Evolutionary conservation across 2,329 filamentous ascomycete species (phyloP).

Genomic region (Penicillium sp.): DNA sequence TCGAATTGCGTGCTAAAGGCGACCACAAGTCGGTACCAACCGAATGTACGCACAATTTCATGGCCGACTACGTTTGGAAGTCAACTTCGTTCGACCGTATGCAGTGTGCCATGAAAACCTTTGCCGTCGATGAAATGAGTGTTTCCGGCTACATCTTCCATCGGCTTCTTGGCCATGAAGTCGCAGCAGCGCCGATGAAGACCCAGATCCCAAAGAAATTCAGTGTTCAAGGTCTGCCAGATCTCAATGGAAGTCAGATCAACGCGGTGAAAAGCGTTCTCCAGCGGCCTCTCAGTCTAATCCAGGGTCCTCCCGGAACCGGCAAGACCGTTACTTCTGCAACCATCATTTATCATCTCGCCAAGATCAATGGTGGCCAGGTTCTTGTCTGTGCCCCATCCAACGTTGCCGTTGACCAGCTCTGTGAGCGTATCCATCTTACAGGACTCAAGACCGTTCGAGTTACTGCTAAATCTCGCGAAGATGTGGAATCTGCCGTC

Average conservation of each 20-base stretch:
- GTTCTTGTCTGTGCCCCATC: constrained; percentile 96
- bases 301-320: constrained; percentile 93
- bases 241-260: constrained; percentile 93
- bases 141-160: constrained; percentile 99
- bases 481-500: constrained; percentile 98
- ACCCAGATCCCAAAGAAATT: constrained; percentile 94
- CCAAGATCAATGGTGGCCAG: constrained; percentile 90
- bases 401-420: constrained; percentile 96
- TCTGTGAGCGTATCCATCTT: constrained; percentile 92
- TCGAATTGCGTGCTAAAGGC: constrained; percentile 88
- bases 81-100: constrained; percentile 98
- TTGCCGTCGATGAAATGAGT: constrained; percentile 95
- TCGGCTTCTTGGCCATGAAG: constrained; percentile 89
- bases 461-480: constrained; percentile 95
- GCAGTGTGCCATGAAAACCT: constrained; percentile 99
- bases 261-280: constrained; percentile 93
- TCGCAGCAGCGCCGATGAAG: constrained; percentile 92
- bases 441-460: constrained; percentile 96
- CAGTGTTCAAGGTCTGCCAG: constrained; percentile 87
- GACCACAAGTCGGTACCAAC: constrained; percentile 96
- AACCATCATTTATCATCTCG: constrained; percentile 96
- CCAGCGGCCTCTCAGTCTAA: constrained; percentile 88
- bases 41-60: constrained; percentile 96
- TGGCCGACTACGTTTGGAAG: constrained; percentile 98
- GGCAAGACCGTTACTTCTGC: constrained; percentile 98